Evolutionary conservation across 2,329 filamentous ascomycete genomes (phyloP).

Genomic region (Penicillium sp.): DNA sequence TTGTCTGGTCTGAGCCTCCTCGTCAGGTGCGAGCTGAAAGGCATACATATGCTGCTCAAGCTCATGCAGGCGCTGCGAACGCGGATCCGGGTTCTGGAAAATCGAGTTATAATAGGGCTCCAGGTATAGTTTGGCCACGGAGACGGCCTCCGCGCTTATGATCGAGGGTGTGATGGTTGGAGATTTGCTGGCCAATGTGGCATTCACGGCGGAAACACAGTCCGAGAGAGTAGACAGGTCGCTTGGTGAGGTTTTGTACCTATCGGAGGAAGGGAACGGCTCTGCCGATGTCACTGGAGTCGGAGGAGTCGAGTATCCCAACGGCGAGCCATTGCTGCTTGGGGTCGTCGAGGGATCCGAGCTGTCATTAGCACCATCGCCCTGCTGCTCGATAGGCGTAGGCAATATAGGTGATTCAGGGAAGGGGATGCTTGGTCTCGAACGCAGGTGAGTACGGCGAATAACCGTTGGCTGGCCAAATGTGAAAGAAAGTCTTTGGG

Average conservation of each 20-base stretch:
- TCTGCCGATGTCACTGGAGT: conserved; percentile 37
- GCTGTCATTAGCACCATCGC: conserved; percentile 30
- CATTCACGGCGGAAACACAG: background rate
- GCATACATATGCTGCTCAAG: conserved; percentile 62
- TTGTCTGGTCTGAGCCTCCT: conserved; percentile 50
- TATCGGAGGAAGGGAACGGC: conserved; percentile 21
- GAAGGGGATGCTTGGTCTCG: conserved; percentile 31
- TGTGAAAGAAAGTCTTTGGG: conserved; percentile 36
- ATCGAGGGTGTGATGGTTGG: conserved; percentile 30
- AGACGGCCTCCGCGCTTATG: conserved; percentile 68
- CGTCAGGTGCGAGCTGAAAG: conserved; percentile 54
- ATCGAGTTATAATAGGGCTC: conserved; percentile 79
- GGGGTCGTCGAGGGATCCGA: conserved; percentile 31
- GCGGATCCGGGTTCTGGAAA: conserved; percentile 53
- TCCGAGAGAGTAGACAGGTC: conserved; percentile 2
- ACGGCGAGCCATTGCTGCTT: conserved; percentile 29
- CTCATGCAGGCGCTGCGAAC: conserved; percentile 57
- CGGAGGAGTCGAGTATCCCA: conserved; percentile 31
- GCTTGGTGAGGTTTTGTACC: background rate
- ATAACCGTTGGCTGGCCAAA: conserved; percentile 42
- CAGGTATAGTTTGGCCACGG: conserved; percentile 78
- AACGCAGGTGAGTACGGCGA: conserved; percentile 33
- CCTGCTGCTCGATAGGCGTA: conserved; percentile 16
- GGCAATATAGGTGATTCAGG: conserved; percentile 14
- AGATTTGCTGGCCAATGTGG: background rate